Base-by-base conservation (phyloP, 1,139 yeast genomes). In the Lodderomyces orthopsilosis region DNA sequence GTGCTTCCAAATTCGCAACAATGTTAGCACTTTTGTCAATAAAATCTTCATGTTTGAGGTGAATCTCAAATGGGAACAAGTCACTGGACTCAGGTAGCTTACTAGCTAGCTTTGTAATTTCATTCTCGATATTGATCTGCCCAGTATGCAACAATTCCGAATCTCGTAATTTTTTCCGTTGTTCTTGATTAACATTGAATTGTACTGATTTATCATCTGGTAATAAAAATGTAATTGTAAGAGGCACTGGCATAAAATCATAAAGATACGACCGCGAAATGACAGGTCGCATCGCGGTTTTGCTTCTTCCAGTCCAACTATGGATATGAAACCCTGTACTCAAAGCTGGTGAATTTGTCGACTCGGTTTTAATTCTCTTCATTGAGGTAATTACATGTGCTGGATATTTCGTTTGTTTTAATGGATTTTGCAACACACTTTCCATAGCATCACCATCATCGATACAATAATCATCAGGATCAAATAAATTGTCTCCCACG, bases 181-280 rank as follows among this genome's bases (percentile, higher is more conserved):
- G 37, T n/a, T 48, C 17, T 35, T 55, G 58, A 40, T 56, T 54
- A 27, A 61, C 46, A 18, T 46, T 46, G 12, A 61, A 43, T 37
- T 51, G 45, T 3, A 59, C n/a, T 1, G 55, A 46, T 40, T 50
- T 50, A 17, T 51, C 49, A 19, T 47, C 36, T 5, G 65, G 67
- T 22, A 62, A 45, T 22, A 74, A 47, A 17, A 75, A 52, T 4
- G 66, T 62, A 17, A 74, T 40, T 0, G 71, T 59, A 14, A 55
- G 44, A 3, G 81, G 80, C n/a, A 65, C 53, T 1, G 70, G 66
- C 66, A 75, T 75, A 45, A 73, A 70, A 35, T 71, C 73, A 44
- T 69, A 53, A 7, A 75, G 52, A 49, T 61, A 74, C n/a, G 76
- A 68, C 45, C 63, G 65, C 2, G 70, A 58, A 19, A 67, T 67